Evolutionary conservation across 306 rosid species (phyloP), one percentile per base, ranked within the genome.

Genomic region (Cyamopsis tetragonoloba): DNA sequence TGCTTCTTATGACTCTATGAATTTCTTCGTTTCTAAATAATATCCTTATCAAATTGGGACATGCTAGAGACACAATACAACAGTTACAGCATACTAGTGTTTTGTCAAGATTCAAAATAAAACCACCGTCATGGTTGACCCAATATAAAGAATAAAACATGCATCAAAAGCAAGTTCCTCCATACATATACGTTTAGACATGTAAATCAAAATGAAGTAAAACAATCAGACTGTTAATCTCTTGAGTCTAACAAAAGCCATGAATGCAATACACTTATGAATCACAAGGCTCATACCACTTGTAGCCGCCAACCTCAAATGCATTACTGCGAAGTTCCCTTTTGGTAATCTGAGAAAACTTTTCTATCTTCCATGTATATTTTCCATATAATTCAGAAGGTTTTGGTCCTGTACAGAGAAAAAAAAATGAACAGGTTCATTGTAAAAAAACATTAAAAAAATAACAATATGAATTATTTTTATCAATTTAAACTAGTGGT

Each of bases 301-400:
- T 95, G 86, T 88, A 84, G 81, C 92, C 89, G 68, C 97, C 99
- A 84, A 91, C 97, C 79, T 95, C 97, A 82, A 95, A 95, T 37
- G 95, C 95, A 72, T 79, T 84, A 70, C 99, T 88, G 51, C 97
- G 95, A 80, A 95, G 99, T 62, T 95, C 99, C 78, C 97, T 86
- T 84, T 95, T 95, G 89, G 85, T 88, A 74, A 84, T 89, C 84
- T 95, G 95, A 57, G 96, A 86, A 86, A 95, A 95, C 28, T 95
- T 95, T 75, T 95, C 99, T 66, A 95, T 95, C 87, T 79, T 91
- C 99, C 99, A 95, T 19, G 99, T 95, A 74, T 91, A 79, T 79
- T 80, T 95, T 66, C 95, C 99, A 61, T 79, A 95, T 61, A 95
- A 80, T 31, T 83, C 91, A 2, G 96, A 85, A 15, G 99, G 99